A percentile compares a stretch with the other conserved stretches of the same genome.
Evolutionary conservation across 257 asterid genomes (phyloP).

Genomic region (Solanum piurae): DNA sequence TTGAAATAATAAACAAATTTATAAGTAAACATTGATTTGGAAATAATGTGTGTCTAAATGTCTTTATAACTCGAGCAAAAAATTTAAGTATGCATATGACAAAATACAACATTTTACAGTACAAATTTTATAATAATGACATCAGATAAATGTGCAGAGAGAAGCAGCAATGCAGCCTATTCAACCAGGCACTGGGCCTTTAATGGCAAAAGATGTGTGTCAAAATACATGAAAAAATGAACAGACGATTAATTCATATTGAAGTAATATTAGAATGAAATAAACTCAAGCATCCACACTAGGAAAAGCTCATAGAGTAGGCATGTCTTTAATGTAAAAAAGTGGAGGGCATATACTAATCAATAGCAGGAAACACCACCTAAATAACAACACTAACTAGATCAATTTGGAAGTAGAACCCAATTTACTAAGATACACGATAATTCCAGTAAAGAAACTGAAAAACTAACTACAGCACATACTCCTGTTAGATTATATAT

Average conservation of each 20-base stretch:
- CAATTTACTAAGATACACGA: not conserved
- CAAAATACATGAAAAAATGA: not conserved
- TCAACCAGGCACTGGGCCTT: not conserved
- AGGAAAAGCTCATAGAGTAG: not conserved
- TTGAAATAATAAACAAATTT: not conserved
- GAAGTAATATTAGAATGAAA: not conserved
- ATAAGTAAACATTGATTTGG: not conserved
- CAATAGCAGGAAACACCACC: not conserved
- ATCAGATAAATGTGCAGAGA: not conserved
- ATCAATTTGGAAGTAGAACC: not conserved
- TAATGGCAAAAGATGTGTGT: not conserved
- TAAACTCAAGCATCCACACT: not conserved
- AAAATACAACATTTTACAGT: not conserved
- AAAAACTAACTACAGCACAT: not conserved
- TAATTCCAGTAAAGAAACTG: not conserved
- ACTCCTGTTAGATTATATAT: not conserved
- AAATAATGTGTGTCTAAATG: not conserved
- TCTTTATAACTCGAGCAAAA: not conserved
- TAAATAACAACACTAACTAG: not conserved
- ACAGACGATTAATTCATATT: not conserved
- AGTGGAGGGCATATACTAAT: not conserved
- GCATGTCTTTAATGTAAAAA: not conserved
- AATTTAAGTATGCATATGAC: not conserved
- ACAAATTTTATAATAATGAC: not conserved
- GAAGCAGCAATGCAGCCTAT: not conserved